These are phyloP conservation scores for Erigeron canadensis DNA, from an alignment of 129 eudicot species.

Conservation along the genomic window DNA sequence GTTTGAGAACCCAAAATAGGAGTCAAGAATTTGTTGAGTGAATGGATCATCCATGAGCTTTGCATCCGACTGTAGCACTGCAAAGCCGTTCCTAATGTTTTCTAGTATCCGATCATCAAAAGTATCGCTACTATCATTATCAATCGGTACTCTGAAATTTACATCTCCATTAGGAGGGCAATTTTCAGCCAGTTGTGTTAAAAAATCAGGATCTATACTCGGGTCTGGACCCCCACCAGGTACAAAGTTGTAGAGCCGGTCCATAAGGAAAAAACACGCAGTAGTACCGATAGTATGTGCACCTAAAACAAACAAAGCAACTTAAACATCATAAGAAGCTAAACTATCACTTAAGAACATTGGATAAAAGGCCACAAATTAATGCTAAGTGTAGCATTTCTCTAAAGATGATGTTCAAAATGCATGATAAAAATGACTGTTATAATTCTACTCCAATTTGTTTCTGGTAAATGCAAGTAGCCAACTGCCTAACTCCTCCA, in stretches of 20 bases:
- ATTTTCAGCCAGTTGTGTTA: slow-evolving; percentile 37
- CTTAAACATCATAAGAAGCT: not conserved
- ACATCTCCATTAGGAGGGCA: slow-evolving; percentile 60
- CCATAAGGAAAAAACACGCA: slow-evolving; percentile 68
- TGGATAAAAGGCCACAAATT: no score
- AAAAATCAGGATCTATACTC: slow-evolving; percentile 50
- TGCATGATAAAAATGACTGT: no score
- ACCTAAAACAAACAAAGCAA: slow-evolving; percentile 33
- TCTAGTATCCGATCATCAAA: slow-evolving; percentile 52
- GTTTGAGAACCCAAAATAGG: slow-evolving; percentile 40
- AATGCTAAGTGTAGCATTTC: not conserved
- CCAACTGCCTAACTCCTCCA: not conserved
- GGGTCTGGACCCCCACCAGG: slow-evolving; percentile 66
- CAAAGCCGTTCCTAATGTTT: slow-evolving; percentile 55
- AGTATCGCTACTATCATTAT: slow-evolving; percentile 39
- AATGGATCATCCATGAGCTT: slow-evolving; percentile 44
- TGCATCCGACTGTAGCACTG: slow-evolving; percentile 71
- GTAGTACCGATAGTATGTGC: slow-evolving; percentile 87
- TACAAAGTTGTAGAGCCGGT: slow-evolving; percentile 59
- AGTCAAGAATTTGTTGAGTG: slow-evolving; percentile 49
- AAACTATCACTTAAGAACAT: no score
- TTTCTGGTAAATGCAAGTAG: slow-evolving; percentile 9
- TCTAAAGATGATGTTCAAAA: not conserved
- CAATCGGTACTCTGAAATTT: slow-evolving; percentile 48
- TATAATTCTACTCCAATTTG: not conserved